Evolutionary conservation across 192 early-diverging fungal genomes (phyloP).

Genomic region (Backusella parvicylindrica): DNA sequence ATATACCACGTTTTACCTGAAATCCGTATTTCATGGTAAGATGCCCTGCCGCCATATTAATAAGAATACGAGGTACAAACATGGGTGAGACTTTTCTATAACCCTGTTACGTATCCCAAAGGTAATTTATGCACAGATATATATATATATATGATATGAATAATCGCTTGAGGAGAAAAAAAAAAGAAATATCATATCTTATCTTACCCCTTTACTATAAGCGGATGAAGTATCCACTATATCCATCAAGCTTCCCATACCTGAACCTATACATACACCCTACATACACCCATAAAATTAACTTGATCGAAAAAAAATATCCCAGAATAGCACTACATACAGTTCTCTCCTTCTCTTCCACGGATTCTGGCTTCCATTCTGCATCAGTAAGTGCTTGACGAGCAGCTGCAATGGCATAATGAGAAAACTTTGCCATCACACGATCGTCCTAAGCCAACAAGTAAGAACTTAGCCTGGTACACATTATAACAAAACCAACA

Average conservation of each 20-base stretch:
- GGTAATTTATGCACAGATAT: background rate
- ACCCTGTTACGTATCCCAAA: constrained; percentile 46
- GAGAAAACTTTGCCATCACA: constrained; percentile 80
- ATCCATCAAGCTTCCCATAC: constrained; percentile 91
- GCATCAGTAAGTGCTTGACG: constrained; percentile 85
- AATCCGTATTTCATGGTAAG: constrained; percentile 87
- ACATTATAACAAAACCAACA: background rate
- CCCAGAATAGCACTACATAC: constrained; percentile 31
- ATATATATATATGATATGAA: background rate
- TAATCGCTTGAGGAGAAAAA: background rate
- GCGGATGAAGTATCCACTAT: constrained; percentile 53
- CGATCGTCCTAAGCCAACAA: constrained; percentile 57
- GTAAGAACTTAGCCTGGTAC: background rate
- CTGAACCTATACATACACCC: constrained; percentile 95
- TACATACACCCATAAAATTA: constrained; percentile 10
- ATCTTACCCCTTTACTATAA: constrained; percentile 52
- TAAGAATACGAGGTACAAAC: constrained; percentile 87
- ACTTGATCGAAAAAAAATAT: background rate
- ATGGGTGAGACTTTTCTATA: constrained; percentile 77
- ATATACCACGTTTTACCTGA: constrained; percentile 35
- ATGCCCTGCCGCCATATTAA: constrained; percentile 95
- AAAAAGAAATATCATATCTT: too few relatives aligned
- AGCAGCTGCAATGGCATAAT: constrained; percentile 81
- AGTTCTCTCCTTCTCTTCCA: constrained; percentile 60
- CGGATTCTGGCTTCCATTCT: constrained; percentile 56